Evolutionary conservation across 345 rosid species (phyloP).

Genomic region (Lumnitzera racemosa): DNA sequence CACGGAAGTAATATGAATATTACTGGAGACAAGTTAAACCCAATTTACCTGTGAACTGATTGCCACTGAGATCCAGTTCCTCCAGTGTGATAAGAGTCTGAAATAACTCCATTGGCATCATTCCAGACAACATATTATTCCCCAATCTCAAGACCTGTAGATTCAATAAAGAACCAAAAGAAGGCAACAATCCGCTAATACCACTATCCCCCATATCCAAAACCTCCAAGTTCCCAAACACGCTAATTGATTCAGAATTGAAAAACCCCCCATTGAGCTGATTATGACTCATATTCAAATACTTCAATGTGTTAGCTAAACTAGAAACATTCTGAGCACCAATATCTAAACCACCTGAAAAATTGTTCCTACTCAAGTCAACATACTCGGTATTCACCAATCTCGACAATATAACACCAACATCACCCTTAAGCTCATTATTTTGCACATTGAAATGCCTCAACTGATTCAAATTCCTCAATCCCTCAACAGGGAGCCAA

Average conservation of each 20-base stretch:
- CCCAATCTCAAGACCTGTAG: conserved; percentile 53
- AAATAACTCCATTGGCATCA: conserved; percentile 53
- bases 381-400: conserved; percentile 64
- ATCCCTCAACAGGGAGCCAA: conserved; percentile 46
- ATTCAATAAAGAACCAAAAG: conserved; percentile 44
- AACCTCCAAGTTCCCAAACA: conserved; percentile 62
- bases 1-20: neutral
- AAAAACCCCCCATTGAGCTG: conserved; percentile 48
- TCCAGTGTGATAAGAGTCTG: conserved; percentile 42
- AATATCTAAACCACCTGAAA: conserved; percentile 50
- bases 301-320: conserved; percentile 55
- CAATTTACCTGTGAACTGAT: conserved; percentile 70
- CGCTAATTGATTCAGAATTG: conserved; percentile 32
- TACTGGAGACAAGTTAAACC: conserved; percentile 5
- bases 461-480: conserved; percentile 73
- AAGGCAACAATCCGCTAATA: conserved; percentile 61
- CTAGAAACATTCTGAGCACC: conserved; percentile 48
- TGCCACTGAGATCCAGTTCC: conserved; percentile 85
- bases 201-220: conserved; percentile 50
- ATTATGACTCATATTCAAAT: conserved; percentile 67
- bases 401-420: conserved; percentile 42
- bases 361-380: conserved; percentile 70
- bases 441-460: conserved; percentile 59
- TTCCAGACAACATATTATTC: conserved; percentile 56
- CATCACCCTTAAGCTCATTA: conserved; percentile 52